Percentiles rank a stretch among this genome's conserved stretches.
Evolutionary conservation across 2,329 filamentous ascomycete genomes (phyloP).

Genomic region (Aspergillus sp.): DNA sequence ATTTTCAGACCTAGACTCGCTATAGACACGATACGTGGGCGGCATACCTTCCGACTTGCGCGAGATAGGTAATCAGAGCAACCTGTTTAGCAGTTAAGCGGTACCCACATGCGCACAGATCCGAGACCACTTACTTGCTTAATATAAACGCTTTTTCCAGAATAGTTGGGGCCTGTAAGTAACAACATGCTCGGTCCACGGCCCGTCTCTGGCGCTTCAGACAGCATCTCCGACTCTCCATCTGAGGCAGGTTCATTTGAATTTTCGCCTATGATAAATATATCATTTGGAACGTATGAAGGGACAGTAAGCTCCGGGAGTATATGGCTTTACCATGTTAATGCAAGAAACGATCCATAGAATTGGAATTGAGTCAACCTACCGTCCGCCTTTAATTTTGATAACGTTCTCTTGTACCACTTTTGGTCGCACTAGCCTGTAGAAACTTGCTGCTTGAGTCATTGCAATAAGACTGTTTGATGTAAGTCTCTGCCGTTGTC

Average conservation of each 20-base stretch:
- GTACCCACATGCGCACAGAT: not conserved
- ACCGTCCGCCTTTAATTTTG: constrained; percentile 67
- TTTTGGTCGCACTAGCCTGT: constrained; percentile 62
- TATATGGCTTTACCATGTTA: constrained; percentile 52
- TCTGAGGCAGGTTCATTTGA: not conserved
- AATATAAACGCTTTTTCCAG: constrained; percentile 91
- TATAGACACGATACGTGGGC: not conserved
- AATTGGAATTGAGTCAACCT: constrained; percentile 10
- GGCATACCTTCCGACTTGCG: constrained; percentile 65
- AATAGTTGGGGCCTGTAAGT: constrained; percentile 90
- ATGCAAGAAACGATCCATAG: not conserved
- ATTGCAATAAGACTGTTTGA: constrained; percentile 65
- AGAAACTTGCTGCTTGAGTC: constrained; percentile 66
- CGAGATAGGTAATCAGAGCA: constrained; percentile 83
- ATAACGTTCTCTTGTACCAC: constrained; percentile 67
- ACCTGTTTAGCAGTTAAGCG: constrained; percentile 37
- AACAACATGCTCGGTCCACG: constrained; percentile 61
- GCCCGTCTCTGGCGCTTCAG: constrained; percentile 3
- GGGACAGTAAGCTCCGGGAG: constrained; percentile 78
- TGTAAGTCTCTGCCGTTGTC: constrained; percentile 11
- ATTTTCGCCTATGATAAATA: constrained; percentile 57
- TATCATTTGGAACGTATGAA: constrained; percentile 77
- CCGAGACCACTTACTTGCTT: constrained; percentile 56
- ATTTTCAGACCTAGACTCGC: constrained; percentile 3
- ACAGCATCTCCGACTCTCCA: not conserved